phyloP scores from a whole-genome alignment of 495 filamentous ascomycete genomes.

The Aspergillus indologenus region DNA sequence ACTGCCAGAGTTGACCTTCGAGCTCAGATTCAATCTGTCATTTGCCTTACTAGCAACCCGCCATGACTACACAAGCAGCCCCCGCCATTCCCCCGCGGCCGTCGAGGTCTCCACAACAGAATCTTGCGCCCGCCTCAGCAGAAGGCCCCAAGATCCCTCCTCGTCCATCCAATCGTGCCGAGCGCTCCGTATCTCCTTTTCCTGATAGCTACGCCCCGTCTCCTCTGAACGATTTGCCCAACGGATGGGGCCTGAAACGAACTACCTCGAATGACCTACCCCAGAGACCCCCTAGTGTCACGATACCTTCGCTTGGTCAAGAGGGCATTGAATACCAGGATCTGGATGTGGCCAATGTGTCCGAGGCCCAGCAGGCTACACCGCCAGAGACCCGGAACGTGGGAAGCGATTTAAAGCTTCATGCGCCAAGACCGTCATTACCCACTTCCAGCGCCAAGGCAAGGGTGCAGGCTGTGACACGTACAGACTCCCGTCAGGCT shows the following conservation, averaged over 20 bases:
- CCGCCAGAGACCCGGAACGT: constrained; percentile 72
- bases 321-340: constrained; percentile 86
- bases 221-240: constrained; percentile 69
- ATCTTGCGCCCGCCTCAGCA: constrained; percentile 26
- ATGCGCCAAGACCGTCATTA: constrained; percentile 87
- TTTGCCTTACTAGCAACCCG: constrained; percentile 11
- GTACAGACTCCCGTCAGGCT: constrained; percentile 82
- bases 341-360: constrained; percentile 43
- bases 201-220: constrained; percentile 78
- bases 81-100: constrained; percentile 50
- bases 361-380: constrained; percentile 40
- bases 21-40: constrained; percentile 1
- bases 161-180: constrained; percentile 65
- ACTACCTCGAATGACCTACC: constrained; percentile 51
- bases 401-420: constrained; percentile 75
- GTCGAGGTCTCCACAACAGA: constrained; percentile 45
- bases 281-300: constrained; percentile 68
- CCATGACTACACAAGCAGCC: constrained; percentile 47
- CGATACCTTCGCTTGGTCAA: constrained; percentile 80
- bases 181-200: constrained; percentile 76
- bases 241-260: constrained; percentile 43
- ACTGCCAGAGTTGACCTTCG: not conserved
- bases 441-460: constrained; percentile 74
- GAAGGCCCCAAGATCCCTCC: constrained; percentile 60
- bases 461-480: constrained; percentile 75